These are phyloP conservation scores for Globisporangium spinosum DNA, from an alignment of 352 stramenopile genomes.

Conservation along the genomic window DNA sequence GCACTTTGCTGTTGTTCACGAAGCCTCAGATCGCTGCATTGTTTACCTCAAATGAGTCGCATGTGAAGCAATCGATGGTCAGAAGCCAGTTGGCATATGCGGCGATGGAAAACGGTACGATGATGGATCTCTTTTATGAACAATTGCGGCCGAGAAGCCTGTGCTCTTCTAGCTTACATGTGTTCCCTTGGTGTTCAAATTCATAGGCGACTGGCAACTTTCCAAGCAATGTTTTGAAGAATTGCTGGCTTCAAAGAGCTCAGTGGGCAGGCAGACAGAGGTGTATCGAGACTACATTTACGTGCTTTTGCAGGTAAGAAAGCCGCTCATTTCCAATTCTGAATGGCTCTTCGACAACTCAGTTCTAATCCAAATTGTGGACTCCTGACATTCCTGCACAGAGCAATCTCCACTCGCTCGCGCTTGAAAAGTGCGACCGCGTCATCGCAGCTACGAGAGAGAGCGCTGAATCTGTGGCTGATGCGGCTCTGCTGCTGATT, in stretches of 20 bases:
- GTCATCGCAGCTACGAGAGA: constrained; percentile 16
- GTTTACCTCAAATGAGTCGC: constrained; percentile 20
- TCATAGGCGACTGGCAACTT: constrained; percentile 29
- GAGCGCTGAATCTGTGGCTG: background rate
- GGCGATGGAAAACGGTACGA: constrained; percentile 44
- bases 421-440: constrained; percentile 38
- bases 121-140: background rate
- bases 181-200: background rate
- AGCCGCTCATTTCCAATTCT: background rate
- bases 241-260: constrained; percentile 16
- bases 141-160: background rate
- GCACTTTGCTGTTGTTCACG: constrained; percentile 15
- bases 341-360: background rate
- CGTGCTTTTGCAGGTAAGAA: constrained; percentile 51
- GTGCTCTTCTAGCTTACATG: background rate
- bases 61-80: constrained; percentile 22
- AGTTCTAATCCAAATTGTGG: background rate
- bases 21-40: constrained; percentile 14
- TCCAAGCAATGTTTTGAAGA: constrained; percentile 43
- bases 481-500: constrained; percentile 30
- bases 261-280: background rate
- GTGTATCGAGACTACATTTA: constrained; percentile 46
- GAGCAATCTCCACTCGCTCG: constrained; percentile 25
- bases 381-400: background rate
- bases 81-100: constrained; percentile 31